These are phyloP conservation scores for Bimuria novae-zelandiae DNA, from an alignment of 2,329 filamentous ascomycete species.

Conservation along the genomic window DNA sequence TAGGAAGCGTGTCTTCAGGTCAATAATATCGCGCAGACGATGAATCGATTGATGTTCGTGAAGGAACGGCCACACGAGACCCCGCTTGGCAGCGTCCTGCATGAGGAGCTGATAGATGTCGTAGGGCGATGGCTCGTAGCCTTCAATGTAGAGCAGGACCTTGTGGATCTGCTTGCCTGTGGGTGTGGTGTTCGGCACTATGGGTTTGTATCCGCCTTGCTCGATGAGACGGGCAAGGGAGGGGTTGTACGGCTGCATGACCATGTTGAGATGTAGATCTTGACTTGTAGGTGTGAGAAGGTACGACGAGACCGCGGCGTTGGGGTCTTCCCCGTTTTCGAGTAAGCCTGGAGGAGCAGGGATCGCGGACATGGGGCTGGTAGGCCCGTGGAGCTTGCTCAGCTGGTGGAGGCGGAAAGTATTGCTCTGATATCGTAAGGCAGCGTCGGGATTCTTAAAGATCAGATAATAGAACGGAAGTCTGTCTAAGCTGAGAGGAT, in stretches of 20 bases:
- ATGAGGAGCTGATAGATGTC: constrained; percentile 36
- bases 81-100: constrained; percentile 37
- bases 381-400: constrained; percentile 50
- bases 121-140: constrained; percentile 35
- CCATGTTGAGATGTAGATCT: constrained; percentile 27
- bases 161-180: constrained; percentile 30
- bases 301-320: constrained; percentile 51
- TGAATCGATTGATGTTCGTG: constrained; percentile 29
- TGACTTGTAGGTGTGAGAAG: constrained; percentile 48
- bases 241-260: constrained; percentile 49
- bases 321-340: constrained; percentile 54
- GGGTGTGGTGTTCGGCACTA: constrained; percentile 24
- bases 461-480: constrained; percentile 70
- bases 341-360: constrained; percentile 50
- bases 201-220: constrained; percentile 39
- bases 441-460: constrained; percentile 65
- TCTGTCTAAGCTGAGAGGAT: constrained; percentile 66
- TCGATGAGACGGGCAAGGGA: constrained; percentile 42
- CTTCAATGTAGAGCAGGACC: constrained; percentile 43
- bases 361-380: constrained; percentile 48
- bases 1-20: constrained; percentile 25
- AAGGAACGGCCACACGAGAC: constrained; percentile 39
- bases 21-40: constrained; percentile 36
- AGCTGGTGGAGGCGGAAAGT: constrained; percentile 57
- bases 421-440: constrained; percentile 64